Conservation (phyloP, 148 eudicot species). For the Bassia scoparia region DNA sequence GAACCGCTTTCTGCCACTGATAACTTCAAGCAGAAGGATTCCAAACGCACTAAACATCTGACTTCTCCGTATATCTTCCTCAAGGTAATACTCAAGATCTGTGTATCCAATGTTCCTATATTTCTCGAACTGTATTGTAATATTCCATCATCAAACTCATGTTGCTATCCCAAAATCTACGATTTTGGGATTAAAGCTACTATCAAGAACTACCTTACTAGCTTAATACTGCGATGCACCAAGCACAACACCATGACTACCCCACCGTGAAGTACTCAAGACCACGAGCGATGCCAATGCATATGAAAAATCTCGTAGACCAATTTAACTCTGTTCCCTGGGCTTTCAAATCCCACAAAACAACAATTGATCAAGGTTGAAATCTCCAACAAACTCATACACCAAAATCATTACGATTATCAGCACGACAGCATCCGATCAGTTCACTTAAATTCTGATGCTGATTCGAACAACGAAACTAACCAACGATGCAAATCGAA, state of each 20-base stretch:
- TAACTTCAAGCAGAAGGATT: too few species aligned
- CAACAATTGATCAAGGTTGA: slow-evolving; percentile 33
- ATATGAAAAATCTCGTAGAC: slow-evolving; percentile 52
- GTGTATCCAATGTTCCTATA: slow-evolving; percentile 61
- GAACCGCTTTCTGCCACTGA: slow-evolving; percentile 41
- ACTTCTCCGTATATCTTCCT: slow-evolving; percentile 56
- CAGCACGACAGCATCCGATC: slow-evolving; percentile 62
- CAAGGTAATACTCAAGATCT: slow-evolving; percentile 50
- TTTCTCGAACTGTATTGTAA: slow-evolving; percentile 43
- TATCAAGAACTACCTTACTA: slow-evolving; percentile 56
- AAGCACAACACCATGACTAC: slow-evolving; percentile 47
- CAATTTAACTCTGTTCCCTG: slow-evolving; percentile 33
- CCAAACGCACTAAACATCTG: slow-evolving; percentile 67
- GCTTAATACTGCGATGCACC: slow-evolving; percentile 64
- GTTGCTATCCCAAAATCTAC: slow-evolving; percentile 56
- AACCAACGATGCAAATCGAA: slow-evolving; percentile 4
- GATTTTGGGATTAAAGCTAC: slow-evolving; percentile 49
- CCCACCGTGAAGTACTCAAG: slow-evolving; percentile 50
- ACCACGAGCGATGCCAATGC: slow-evolving; percentile 56
- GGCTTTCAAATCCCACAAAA: slow-evolving; percentile 16
- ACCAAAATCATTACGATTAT: slow-evolving; percentile 39
- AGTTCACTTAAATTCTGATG: slow-evolving; percentile 57
- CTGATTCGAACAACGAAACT: slow-evolving; percentile 38
- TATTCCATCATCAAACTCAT: slow-evolving; percentile 49
- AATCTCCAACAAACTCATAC: slow-evolving; percentile 51